A percentile compares a stretch with the other conserved stretches of the same genome.
These are phyloP conservation scores for Trichoderma guizhouense DNA, from an alignment of 2,329 filamentous ascomycete species.

Conservation along the genomic window DNA sequence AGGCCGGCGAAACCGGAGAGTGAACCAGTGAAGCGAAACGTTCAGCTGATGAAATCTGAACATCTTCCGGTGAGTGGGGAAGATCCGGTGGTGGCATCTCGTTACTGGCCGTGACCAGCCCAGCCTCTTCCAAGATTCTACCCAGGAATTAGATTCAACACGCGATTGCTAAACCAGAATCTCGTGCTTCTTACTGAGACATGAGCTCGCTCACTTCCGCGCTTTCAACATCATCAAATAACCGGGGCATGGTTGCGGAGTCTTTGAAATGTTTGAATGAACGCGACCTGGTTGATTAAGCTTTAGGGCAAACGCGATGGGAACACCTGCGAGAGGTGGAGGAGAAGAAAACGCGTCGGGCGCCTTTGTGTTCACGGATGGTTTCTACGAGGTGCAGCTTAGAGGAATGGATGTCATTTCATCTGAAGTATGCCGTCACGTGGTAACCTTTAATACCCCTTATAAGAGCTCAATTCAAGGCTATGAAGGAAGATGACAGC, in stretches of 20 bases:
- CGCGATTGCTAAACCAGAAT: background rate
- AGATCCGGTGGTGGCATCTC: background rate
- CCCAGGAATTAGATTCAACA: background rate
- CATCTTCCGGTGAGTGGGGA: background rate
- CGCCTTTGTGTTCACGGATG: background rate
- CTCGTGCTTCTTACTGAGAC: background rate
- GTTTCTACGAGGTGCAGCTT: background rate
- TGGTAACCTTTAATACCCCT: background rate
- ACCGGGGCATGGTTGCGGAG: background rate
- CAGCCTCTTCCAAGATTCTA: background rate
- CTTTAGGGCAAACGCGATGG: too few relatives aligned
- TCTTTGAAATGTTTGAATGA: too few relatives aligned
- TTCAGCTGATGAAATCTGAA: background rate
- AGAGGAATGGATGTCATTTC: background rate
- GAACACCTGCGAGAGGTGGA: background rate
- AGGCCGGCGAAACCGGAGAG: background rate
- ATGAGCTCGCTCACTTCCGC: background rate
- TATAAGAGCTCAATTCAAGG: background rate
- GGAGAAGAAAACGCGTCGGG: background rate
- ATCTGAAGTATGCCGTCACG: background rate
- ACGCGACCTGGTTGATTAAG: background rate
- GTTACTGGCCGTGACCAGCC: background rate
- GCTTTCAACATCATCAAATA: background rate
- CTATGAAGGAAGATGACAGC: background rate
- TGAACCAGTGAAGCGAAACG: background rate